These are phyloP conservation scores for Boletus huronensis DNA, from an alignment of 768 basidiomycete species.

Conservation along the genomic window DNA sequence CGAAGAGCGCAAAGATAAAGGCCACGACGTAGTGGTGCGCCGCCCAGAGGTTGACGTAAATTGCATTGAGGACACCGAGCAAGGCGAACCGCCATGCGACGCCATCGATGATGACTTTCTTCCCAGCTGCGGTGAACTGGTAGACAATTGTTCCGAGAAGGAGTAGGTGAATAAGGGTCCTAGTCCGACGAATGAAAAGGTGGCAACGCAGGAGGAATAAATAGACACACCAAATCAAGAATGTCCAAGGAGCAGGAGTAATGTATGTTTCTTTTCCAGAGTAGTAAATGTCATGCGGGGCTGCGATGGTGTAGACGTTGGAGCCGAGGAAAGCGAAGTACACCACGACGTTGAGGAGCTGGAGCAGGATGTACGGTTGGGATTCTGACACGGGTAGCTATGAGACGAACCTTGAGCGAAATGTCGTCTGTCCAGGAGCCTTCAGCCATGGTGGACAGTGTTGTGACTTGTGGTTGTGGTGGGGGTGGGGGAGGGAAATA, in stretches of 20 bases:
- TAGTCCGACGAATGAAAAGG: slow-evolving; percentile 29
- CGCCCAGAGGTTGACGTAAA: slow-evolving; percentile 90
- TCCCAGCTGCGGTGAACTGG: slow-evolving; percentile 79
- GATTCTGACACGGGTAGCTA: not conserved
- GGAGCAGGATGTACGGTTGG: not conserved
- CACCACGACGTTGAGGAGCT: slow-evolving; percentile 78
- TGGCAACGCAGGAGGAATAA: not conserved
- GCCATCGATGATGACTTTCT: slow-evolving; percentile 77
- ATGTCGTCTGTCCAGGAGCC: slow-evolving; percentile 72
- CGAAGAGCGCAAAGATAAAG: slow-evolving; percentile 85
- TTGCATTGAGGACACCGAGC: slow-evolving; percentile 79
- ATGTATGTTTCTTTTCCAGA: slow-evolving; percentile 84
- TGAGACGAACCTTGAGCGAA: slow-evolving; percentile 61
- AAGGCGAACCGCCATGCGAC: slow-evolving; percentile 91
- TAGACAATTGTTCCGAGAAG: slow-evolving; percentile 89
- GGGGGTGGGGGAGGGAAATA: slow-evolving; percentile 12
- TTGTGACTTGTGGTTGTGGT: not conserved
- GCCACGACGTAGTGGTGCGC: slow-evolving; percentile 71
- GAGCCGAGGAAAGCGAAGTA: slow-evolving; percentile 87
- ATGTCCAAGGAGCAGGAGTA: slow-evolving; percentile 92
- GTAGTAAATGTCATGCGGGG: slow-evolving; percentile 68
- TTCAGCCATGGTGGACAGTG: slow-evolving; percentile 46
- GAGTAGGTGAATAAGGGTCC: slow-evolving; percentile 86
- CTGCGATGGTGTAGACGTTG: slow-evolving; percentile 83
- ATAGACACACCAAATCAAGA: slow-evolving; percentile 73